phyloP scores from a whole-genome alignment of 495 filamentous ascomycete genomes.

The Astrocystis sublimbata region DNA sequence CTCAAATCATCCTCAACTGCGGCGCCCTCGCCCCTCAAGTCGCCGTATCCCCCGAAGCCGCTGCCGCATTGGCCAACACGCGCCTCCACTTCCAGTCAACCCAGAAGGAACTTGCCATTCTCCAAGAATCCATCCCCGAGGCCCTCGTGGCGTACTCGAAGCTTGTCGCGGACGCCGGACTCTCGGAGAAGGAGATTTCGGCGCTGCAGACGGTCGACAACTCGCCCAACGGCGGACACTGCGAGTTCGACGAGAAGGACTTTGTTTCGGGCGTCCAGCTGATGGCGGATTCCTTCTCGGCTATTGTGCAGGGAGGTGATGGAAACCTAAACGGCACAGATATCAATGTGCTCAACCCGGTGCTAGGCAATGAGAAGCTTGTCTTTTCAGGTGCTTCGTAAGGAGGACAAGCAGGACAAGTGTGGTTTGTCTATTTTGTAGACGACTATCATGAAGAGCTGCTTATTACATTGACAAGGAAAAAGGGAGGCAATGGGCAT shows the following conservation, averaged over 20 bases:
- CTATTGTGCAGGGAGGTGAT: slow-evolving; percentile 46
- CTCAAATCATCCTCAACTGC: slow-evolving; percentile 51
- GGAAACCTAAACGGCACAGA: slow-evolving; percentile 46
- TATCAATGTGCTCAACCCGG: slow-evolving; percentile 43
- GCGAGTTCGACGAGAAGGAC: slow-evolving; percentile 51
- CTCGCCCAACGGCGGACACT: slow-evolving; percentile 49
- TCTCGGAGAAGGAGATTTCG: slow-evolving; percentile 39
- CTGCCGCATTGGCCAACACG: slow-evolving; percentile 33
- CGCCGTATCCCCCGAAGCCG: slow-evolving; percentile 34
- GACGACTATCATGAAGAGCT: background rate
- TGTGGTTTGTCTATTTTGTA: background rate
- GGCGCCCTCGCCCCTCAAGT: slow-evolving; percentile 51
- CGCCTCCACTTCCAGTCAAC: slow-evolving; percentile 55
- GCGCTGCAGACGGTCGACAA: slow-evolving; percentile 52
- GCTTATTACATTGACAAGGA: background rate
- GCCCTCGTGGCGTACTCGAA: slow-evolving; percentile 50
- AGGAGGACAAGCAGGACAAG: too few relatives aligned
- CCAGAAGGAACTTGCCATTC: slow-evolving; percentile 42
- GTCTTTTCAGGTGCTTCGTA: slow-evolving; percentile 33
- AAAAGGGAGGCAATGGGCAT: background rate
- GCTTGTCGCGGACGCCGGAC: slow-evolving; percentile 36
- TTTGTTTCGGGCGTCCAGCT: slow-evolving; percentile 52
- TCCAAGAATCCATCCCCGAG: slow-evolving; percentile 48
- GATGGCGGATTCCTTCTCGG: slow-evolving; percentile 46
- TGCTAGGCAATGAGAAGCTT: slow-evolving; percentile 47